Percentiles rank a stretch among this genome's conserved stretches.
Evolutionary conservation across 148 eudicot species (phyloP).

Genomic region (Cornus controversa): DNA sequence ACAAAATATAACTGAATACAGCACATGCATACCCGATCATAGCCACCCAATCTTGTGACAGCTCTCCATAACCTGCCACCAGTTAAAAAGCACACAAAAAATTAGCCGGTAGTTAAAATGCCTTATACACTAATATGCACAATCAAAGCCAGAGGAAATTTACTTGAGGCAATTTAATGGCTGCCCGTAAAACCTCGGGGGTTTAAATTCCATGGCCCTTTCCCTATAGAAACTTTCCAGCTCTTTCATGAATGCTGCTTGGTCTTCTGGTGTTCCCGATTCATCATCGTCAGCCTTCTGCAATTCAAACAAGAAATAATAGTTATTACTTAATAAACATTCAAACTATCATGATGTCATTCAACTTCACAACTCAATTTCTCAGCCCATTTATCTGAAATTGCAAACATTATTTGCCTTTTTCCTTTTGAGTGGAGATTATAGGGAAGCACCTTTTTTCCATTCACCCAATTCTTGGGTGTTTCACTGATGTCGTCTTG

Average conservation of each 20-base stretch:
- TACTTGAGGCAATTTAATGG: constrained; percentile 87
- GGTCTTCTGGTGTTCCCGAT: constrained; percentile 81
- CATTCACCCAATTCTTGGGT: constrained; percentile 21
- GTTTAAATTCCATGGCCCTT: constrained; percentile 66
- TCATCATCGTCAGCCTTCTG: constrained; percentile 70
- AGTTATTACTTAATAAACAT: not conserved
- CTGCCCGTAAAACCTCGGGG: constrained; percentile 91
- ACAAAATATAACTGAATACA: not conserved
- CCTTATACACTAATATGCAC: not conserved
- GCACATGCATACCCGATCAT: constrained; percentile 70
- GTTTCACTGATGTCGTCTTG: constrained; percentile 26
- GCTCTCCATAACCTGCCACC: constrained; percentile 84
- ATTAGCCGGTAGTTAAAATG: constrained; percentile 4
- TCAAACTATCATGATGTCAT: not conserved
- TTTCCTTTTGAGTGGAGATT: not conserved
- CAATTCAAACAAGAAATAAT: constrained; percentile 8
- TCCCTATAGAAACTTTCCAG: constrained; percentile 60
- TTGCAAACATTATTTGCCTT: not conserved
- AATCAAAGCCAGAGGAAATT: constrained; percentile 12
- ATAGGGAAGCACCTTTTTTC: constrained; percentile 14
- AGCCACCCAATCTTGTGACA: constrained; percentile 81
- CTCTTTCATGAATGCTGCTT: constrained; percentile 76
- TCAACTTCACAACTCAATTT: not conserved
- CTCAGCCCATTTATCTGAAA: not conserved
- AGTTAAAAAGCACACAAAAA: constrained; percentile 13